Conservation (phyloP, 2,329 filamentous ascomycete species). For the Sclerotinia sclerotiorum region DNA sequence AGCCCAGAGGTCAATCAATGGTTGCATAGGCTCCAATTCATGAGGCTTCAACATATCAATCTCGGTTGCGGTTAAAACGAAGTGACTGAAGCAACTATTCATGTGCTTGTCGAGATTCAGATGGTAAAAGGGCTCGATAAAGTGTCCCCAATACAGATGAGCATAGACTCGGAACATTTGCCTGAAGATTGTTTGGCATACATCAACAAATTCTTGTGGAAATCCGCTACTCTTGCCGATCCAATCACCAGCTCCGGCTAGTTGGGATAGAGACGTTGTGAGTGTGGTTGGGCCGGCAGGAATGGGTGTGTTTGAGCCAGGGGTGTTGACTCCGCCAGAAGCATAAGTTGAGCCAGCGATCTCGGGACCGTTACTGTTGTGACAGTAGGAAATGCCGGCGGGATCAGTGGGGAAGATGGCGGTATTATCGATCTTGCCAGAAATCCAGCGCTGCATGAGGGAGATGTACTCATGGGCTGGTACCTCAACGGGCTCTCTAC, state of each 20-base stretch:
- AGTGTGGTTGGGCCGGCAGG: slow-evolving; percentile 44
- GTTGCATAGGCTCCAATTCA: slow-evolving; percentile 95
- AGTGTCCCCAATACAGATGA: slow-evolving; percentile 97
- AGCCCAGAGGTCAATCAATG: slow-evolving; percentile 87
- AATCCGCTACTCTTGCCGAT: slow-evolving; percentile 92
- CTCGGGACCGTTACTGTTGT: slow-evolving; percentile 61
- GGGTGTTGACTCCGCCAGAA: slow-evolving; percentile 51
- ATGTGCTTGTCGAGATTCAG: slow-evolving; percentile 77
- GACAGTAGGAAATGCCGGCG: slow-evolving; percentile 64
- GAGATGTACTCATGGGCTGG: slow-evolving; percentile 93
- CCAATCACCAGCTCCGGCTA: slow-evolving; percentile 68
- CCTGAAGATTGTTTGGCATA: slow-evolving; percentile 91
- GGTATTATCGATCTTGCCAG: slow-evolving; percentile 88
- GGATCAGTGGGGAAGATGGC: slow-evolving; percentile 88
- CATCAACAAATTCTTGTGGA: slow-evolving; percentile 81
- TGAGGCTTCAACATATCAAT: slow-evolving; percentile 82
- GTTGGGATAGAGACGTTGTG: slow-evolving; percentile 57
- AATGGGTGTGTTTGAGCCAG: slow-evolving; percentile 42
- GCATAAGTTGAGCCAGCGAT: slow-evolving; percentile 56
- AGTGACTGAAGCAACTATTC: slow-evolving; percentile 86
- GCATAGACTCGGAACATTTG: slow-evolving; percentile 99
- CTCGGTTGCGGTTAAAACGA: slow-evolving; percentile 75
- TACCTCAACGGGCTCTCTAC: slow-evolving; percentile 84
- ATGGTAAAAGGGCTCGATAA: slow-evolving; percentile 79
- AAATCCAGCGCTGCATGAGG: slow-evolving; percentile 95